Base-by-base conservation (phyloP, 2,329 filamentous ascomycete genomes). In the Ophiognomonia clavigignenti-juglandacearum region DNA sequence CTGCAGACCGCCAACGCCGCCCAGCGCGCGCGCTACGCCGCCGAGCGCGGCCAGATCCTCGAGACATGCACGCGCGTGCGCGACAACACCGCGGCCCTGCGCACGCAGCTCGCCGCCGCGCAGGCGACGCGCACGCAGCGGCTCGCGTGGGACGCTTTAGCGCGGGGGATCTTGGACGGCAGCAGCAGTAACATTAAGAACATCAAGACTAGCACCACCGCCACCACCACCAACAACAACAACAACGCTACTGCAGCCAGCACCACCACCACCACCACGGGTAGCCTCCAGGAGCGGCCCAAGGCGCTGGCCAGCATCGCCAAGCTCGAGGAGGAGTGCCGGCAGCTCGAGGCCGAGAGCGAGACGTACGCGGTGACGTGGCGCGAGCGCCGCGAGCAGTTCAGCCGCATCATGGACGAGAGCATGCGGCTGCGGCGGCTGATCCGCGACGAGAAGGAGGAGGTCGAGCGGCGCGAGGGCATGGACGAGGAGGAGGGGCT, bases 371-470 rank as follows among this genome's bases (percentile, higher is more conserved):
- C 82, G 40, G 78, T 76, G 54, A 93, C 88, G 0, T 96, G 91
- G 91, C 74, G 79, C 35, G 90, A 95, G 66, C 77, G 92, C 32
- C 75, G 86, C 53, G 86, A 89, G 57, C 89, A 96, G 66, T 96
- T 96, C 65, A 87, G 85, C 48, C 78, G 82, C 47, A 91, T 97
- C 59, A 87, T 96, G 62, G 87, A 91, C 50, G 92, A 96, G 70
- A 89, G 89, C n/a, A 86, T 87, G 78, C 77, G 88, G 54, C 76
- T 97, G 64, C 75, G 91, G 48, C 77, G 88, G 40, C 75, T 95
- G 63, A 96, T 97, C 60, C 83, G 90, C 51, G 91, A 96, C 60
- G 92, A 96, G 73, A 95, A 96, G 69, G 91, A 96, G 64, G 90
- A 96, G 67, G 88, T 93, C 0, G 90, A 96, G 67, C 75, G 88